Evolutionary conservation across 2,329 filamentous ascomycete genomes (phyloP).

Genomic region (Alternaria gaisen): DNA sequence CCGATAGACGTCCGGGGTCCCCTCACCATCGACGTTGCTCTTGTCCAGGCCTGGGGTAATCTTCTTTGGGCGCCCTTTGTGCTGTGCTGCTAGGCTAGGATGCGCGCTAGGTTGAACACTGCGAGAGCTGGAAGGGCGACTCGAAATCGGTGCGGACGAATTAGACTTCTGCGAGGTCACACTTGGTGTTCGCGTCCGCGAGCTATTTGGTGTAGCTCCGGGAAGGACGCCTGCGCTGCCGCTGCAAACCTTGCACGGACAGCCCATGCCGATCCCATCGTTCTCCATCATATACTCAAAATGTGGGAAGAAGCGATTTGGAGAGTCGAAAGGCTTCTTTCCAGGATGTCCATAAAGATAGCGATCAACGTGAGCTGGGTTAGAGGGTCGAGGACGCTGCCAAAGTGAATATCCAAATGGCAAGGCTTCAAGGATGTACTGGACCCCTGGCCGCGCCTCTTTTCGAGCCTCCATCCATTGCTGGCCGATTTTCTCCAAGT

Average conservation of each 20-base stretch:
- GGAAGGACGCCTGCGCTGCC: slow-evolving; percentile 31
- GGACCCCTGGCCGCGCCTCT: slow-evolving; percentile 46
- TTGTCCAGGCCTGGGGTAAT: slow-evolving; percentile 30
- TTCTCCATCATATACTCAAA: slow-evolving; percentile 65
- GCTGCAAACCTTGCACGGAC: slow-evolving; percentile 61
- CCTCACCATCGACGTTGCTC: slow-evolving; percentile 59
- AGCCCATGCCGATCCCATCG: slow-evolving; percentile 52
- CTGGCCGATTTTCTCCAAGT: slow-evolving; percentile 58
- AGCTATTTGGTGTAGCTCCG: slow-evolving; percentile 18
- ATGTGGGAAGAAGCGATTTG: slow-evolving; percentile 64
- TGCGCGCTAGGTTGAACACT: not conserved
- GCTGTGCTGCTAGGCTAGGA: slow-evolving; percentile 2
- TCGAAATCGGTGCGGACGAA: not conserved
- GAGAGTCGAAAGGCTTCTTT: slow-evolving; percentile 62
- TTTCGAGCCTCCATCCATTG: slow-evolving; percentile 59
- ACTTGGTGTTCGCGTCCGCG: slow-evolving; percentile 10
- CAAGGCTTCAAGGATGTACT: slow-evolving; percentile 62
- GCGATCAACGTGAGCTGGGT: slow-evolving; percentile 58
- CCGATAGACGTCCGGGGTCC: slow-evolving; percentile 63
- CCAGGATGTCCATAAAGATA: slow-evolving; percentile 67
- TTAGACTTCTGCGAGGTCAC: not conserved
- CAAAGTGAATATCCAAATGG: slow-evolving; percentile 65
- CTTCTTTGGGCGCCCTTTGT: slow-evolving; percentile 33
- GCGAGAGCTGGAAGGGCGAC: not conserved
- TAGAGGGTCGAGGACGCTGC: slow-evolving; percentile 57